Conservation (phyloP, 2,329 filamentous ascomycete species). For the Alternaria metachromatica region DNA sequence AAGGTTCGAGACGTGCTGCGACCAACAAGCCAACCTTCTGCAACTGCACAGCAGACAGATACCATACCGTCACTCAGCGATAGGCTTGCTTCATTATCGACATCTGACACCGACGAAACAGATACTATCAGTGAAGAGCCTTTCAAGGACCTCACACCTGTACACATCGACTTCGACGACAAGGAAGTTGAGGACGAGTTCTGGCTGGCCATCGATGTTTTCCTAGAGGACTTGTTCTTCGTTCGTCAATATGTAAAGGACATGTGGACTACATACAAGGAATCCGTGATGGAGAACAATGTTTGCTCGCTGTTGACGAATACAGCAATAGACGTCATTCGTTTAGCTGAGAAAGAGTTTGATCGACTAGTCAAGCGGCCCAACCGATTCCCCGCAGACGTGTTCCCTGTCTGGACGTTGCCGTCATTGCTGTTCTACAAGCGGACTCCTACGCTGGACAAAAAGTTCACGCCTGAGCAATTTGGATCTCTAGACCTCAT, state of each 20-base stretch:
- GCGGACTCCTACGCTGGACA: background rate
- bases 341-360: background rate
- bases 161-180: background rate
- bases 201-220: background rate
- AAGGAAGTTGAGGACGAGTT: background rate
- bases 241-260: background rate
- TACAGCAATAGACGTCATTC: background rate
- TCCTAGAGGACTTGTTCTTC: background rate
- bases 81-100: background rate
- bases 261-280: background rate
- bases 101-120: background rate
- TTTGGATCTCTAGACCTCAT: too few species aligned
- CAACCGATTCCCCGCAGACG: rapidly evolving
- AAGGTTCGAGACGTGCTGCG: background rate
- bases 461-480: too few species aligned
- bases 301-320: background rate
- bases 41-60: background rate
- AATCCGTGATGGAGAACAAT: background rate
- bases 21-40: background rate
- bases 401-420: background rate
- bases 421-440: background rate
- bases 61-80: background rate
- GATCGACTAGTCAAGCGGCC: rapidly evolving
- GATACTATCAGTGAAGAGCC: background rate
- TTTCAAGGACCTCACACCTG: background rate